Percentiles rank a stretch among this genome's conserved stretches.
These are phyloP conservation scores for Cadophora malorum DNA, from an alignment of 2,329 filamentous ascomycete genomes.

Conservation along the genomic window DNA sequence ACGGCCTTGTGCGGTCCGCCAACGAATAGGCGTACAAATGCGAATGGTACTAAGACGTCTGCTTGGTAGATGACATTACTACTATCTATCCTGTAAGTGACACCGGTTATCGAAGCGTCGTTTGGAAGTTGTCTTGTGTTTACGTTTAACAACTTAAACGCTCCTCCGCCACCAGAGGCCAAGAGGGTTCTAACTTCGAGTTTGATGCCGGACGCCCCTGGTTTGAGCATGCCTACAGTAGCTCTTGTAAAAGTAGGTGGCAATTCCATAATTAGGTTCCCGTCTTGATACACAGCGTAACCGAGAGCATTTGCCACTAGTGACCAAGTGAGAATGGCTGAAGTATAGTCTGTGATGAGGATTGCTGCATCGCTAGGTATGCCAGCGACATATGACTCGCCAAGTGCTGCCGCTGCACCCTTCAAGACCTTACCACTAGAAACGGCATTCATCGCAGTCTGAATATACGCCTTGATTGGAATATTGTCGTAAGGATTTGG, in stretches of 20 bases:
- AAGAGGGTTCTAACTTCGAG: constrained; percentile 14
- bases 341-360: background rate
- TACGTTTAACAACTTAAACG: background rate
- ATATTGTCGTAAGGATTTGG: constrained; percentile 29
- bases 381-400: background rate
- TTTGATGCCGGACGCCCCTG: background rate
- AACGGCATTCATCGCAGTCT: constrained; percentile 20
- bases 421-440: constrained; percentile 1
- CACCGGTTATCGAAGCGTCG: background rate
- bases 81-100: background rate
- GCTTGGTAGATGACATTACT: constrained; percentile 5
- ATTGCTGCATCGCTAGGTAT: background rate
- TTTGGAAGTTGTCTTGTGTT: background rate
- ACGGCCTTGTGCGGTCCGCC: background rate
- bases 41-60: constrained; percentile 19
- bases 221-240: constrained; percentile 10
- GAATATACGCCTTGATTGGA: constrained; percentile 29
- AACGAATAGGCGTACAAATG: constrained; percentile 14
- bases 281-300: constrained; percentile 9
- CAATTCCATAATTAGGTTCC: constrained; percentile 1
- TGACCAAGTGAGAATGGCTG: background rate
- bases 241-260: constrained; percentile 10
- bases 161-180: constrained; percentile 1
- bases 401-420: background rate
- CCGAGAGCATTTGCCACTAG: constrained; percentile 3